phyloP scores from a whole-genome alignment of 1,284 basidiomycete genomes.

The Ceratorhiza oryzae-sativae region DNA sequence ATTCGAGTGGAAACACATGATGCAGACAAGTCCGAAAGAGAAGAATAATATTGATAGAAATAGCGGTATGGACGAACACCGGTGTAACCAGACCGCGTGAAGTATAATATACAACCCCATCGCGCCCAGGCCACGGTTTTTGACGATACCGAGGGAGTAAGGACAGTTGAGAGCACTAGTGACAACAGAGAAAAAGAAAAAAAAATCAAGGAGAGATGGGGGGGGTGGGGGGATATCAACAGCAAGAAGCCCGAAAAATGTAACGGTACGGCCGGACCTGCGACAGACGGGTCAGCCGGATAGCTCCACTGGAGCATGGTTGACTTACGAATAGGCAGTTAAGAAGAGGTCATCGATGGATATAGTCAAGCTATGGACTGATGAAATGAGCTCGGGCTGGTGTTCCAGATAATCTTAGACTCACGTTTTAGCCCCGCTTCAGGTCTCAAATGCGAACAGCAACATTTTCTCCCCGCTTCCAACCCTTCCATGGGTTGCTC shows the following conservation, averaged over 20 bases:
- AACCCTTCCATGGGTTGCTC: too few relatives aligned
- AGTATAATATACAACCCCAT: not conserved
- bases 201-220: conserved; percentile 8
- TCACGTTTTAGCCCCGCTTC: too few relatives aligned
- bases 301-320: too few relatives aligned
- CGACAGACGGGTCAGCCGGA: not conserved
- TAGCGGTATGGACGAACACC: conserved; percentile 17
- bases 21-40: not conserved
- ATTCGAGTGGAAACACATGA: not conserved
- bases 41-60: conserved; percentile 37
- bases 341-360: too few relatives aligned
- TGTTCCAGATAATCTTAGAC: too few relatives aligned
- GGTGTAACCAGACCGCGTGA: not conserved
- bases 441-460: too few relatives aligned
- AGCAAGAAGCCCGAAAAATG: not conserved
- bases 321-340: too few relatives aligned
- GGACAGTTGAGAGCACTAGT: conserved; percentile 9
- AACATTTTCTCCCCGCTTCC: too few relatives aligned
- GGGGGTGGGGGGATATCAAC: not conserved
- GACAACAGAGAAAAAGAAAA: not conserved
- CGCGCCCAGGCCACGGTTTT: not conserved
- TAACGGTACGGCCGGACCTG: not conserved
- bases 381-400: too few relatives aligned
- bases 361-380: too few relatives aligned
- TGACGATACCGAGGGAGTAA: conserved; percentile 25